Percentiles rank a stretch among this genome's conserved stretches.
phyloP scores from a whole-genome alignment of 2,329 filamentous ascomycete genomes.

The Colletotrichum lini region DNA sequence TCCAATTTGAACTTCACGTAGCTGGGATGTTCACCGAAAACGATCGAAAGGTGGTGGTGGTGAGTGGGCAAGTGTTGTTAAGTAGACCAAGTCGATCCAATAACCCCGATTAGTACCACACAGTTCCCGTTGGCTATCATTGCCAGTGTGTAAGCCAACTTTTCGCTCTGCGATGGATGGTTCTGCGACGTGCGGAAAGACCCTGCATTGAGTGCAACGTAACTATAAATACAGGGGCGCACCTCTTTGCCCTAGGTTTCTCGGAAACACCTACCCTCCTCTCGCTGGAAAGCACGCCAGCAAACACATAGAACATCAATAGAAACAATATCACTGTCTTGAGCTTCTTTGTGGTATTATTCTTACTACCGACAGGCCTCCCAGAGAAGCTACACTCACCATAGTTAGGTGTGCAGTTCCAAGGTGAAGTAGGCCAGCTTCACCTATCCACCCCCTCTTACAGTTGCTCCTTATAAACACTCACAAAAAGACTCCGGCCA shows the following conservation, averaged over 20 bases:
- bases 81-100: not conserved
- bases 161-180: not conserved
- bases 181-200: not conserved
- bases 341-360: conserved; percentile 29
- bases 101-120: not conserved
- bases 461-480: conserved; percentile 10
- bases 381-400: not conserved
- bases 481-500: conserved; percentile 26
- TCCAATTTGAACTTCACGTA: no score
- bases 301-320: not conserved
- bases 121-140: not conserved
- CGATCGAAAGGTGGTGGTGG: no score
- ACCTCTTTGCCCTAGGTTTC: not conserved
- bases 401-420: not conserved
- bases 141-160: not conserved
- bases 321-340: not conserved
- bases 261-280: not conserved
- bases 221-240: not conserved
- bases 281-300: not conserved
- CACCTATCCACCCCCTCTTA: not conserved
- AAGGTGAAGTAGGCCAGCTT: not conserved
- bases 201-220: not conserved
- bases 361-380: conserved; percentile 14
- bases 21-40: not conserved
- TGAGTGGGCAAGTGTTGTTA: not conserved